A percentile compares a stretch with the other conserved stretches of the same genome.
phyloP scores from a whole-genome alignment of 352 stramenopile genomes.

The Globisporangium uncinulatum region DNA sequence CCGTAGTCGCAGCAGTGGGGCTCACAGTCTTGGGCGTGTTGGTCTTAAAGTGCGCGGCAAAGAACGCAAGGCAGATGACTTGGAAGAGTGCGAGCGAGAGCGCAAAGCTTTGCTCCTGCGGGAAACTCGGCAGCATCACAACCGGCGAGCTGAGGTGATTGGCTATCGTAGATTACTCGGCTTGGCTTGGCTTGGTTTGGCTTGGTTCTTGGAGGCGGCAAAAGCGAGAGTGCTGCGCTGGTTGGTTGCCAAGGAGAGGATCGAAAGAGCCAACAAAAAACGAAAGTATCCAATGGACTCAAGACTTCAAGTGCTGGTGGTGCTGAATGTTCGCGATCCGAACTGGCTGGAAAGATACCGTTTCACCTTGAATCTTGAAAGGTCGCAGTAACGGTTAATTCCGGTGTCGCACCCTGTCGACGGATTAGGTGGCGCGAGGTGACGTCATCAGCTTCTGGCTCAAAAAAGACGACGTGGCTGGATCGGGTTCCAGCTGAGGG shows the following conservation, averaged over 20 bases:
- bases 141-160: not conserved
- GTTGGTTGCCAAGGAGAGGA: too few relatives aligned
- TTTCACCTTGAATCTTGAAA: too few relatives aligned
- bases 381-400: too few relatives aligned
- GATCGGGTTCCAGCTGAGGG: constrained; percentile 18
- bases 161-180: not conserved
- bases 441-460: constrained; percentile 1
- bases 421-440: constrained; percentile 2
- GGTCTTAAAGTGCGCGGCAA: constrained; percentile 40
- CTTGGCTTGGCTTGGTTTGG: too few relatives aligned
- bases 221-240: too few relatives aligned
- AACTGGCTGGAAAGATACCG: too few relatives aligned
- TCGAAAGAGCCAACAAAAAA: too few relatives aligned
- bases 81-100: constrained; percentile 37
- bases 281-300: too few relatives aligned
- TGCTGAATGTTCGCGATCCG: too few relatives aligned
- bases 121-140: constrained; percentile 13
- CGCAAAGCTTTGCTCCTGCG: constrained; percentile 32
- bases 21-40: constrained; percentile 22
- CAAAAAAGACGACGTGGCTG: not conserved
- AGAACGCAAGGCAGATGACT: constrained; percentile 38
- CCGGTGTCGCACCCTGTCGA: not conserved
- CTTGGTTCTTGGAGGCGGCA: too few relatives aligned
- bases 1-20: not conserved
- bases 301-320: too few relatives aligned